Evolutionary conservation across 2,329 filamentous ascomycete species (phyloP).

Genomic region (Calycina herbarum): DNA sequence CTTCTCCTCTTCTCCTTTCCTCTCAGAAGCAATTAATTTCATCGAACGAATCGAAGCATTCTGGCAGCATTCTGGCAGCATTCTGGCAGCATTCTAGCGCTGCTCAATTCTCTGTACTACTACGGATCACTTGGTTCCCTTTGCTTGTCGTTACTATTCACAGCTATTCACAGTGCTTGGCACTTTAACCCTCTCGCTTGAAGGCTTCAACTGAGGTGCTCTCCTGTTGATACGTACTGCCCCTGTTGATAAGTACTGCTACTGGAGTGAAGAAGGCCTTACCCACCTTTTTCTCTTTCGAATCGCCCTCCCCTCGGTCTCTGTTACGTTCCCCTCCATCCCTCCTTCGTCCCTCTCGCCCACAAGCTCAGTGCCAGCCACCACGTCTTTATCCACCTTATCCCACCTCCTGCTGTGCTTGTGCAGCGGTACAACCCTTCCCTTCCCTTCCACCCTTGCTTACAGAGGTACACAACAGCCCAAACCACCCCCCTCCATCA

Average conservation of each 20-base stretch:
- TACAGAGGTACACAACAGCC: background rate
- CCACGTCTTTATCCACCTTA: background rate
- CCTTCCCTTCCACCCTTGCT: background rate
- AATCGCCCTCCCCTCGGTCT: background rate
- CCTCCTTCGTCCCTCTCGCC: background rate
- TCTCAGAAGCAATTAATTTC: too few relatives aligned
- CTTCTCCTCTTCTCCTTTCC: too few relatives aligned
- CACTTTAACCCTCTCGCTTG: background rate
- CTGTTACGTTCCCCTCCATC: background rate
- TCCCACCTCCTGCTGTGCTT: background rate
- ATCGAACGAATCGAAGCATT: too few relatives aligned
- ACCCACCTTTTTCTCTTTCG: background rate
- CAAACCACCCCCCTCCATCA: background rate
- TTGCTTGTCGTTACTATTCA: conserved; percentile 8
- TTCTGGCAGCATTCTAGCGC: background rate
- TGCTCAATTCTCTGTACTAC: background rate
- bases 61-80: too few relatives aligned
- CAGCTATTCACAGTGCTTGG: conserved; percentile 10
- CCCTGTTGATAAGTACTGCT: too few relatives aligned
- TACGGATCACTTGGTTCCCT: background rate
- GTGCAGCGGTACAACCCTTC: background rate
- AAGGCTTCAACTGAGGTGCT: background rate
- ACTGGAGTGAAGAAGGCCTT: background rate
- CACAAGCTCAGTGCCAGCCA: background rate
- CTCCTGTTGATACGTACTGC: too few relatives aligned